Base-by-base conservation (phyloP, 352 stramenopile species). In the Phytophthora cajani region DNA sequence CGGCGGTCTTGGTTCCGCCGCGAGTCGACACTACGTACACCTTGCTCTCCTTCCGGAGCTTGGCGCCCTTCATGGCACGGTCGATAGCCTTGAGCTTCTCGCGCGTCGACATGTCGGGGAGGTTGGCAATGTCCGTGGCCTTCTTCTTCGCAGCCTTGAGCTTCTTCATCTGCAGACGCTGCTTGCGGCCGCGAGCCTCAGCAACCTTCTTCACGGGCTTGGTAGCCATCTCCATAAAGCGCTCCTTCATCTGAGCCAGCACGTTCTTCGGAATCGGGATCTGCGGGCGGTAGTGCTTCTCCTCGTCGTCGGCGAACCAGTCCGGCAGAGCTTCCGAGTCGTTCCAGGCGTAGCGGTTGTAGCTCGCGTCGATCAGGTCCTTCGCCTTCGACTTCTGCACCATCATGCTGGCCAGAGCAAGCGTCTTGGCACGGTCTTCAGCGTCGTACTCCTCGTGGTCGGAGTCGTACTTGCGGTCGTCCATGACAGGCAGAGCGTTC, bases 331-430 rank as follows among this genome's bases (percentile, higher is more conserved):
- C 94, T 9, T 85, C 54, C 1, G 95, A 89, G 81, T 99, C 98
- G 75, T 99, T 99, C 97, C 98, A 99, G 5, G 97, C 94, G 75
- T 98, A 99, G 0, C 98, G 95, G 79, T 99, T 99, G 91, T 99
- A 99, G 27, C 93, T 99, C 2, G 97, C 91, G 75, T 99, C 98
- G 5, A 99, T 94, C 58, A 99, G 72, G 25, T 98, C 96, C 75
- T 99, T 99, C 8, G 97, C 96, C 64, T 99, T 99, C 0, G 88
- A 97, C 63, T 97, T 93, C 38, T 98, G 90, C 9, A 99, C 86
- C 94, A 99, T 99, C 97, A 99, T 98, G 11, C 95, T 98, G 12
- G 96, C 98, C 9, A 99, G 71, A 3, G 97, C 98, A n/a, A 99
- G 80, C 4, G 94, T 98, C 61, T 97, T 86, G 0, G 96, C 93